Evolutionary conservation across 441 rosid species (phyloP).

Genomic region (Croton laevigatus): DNA sequence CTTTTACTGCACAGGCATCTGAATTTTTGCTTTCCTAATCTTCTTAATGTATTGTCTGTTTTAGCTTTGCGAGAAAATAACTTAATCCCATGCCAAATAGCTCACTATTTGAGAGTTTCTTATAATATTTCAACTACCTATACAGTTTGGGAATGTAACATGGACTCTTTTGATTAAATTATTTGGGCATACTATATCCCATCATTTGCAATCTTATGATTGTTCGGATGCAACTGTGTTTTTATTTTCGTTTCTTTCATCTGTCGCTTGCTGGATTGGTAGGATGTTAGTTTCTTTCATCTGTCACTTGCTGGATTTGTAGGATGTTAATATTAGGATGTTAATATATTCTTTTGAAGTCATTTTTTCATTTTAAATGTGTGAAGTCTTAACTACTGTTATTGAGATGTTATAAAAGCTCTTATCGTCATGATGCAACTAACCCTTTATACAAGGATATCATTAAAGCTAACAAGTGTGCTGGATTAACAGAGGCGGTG

Average conservation of each 20-base stretch:
- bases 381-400: background rate
- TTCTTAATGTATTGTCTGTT: background rate
- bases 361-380: background rate
- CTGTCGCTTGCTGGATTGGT: background rate
- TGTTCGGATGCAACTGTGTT: background rate
- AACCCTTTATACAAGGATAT: background rate
- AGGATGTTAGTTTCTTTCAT: background rate
- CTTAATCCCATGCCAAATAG: too few species aligned
- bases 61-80: background rate
- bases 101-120: too few species aligned
- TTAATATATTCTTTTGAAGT: background rate
- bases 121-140: background rate
- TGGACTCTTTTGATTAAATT: background rate
- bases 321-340: background rate
- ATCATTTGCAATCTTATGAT: background rate
- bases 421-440: background rate
- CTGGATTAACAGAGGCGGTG: conserved; percentile 49
- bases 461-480: background rate
- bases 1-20: background rate
- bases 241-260: background rate
- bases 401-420: background rate
- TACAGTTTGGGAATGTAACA: too few species aligned
- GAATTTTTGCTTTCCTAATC: background rate
- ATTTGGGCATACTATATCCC: background rate
- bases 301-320: background rate